phyloP scores from a whole-genome alignment of 495 filamentous ascomycete genomes.

The Parathielavia hyrcaniae region DNA sequence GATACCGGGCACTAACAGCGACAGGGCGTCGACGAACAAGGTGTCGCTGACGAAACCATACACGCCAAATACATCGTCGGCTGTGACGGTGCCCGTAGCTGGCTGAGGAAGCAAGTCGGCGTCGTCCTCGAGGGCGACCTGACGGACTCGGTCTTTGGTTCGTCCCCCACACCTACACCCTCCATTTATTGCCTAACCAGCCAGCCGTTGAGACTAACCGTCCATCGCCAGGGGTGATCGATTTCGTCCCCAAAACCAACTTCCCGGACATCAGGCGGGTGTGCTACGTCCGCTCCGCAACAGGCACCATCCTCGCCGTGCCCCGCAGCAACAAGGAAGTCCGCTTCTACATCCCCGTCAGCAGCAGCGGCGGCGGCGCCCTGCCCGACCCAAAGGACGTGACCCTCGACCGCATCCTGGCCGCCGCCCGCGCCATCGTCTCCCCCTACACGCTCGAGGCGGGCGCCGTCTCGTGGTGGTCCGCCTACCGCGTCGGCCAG shows the following conservation, averaged over 20 bases:
- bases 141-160: conserved; percentile 55
- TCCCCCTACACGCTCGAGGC: conserved; percentile 53
- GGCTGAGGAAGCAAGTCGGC: conserved; percentile 53
- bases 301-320: conserved; percentile 62
- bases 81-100: conserved; percentile 61
- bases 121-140: conserved; percentile 50
- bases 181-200: conserved; percentile 3
- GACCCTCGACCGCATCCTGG: conserved; percentile 51
- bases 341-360: conserved; percentile 63
- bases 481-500: conserved; percentile 61
- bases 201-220: conserved; percentile 19
- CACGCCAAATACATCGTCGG: conserved; percentile 61
- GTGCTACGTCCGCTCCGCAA: conserved; percentile 49
- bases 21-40: conserved; percentile 23
- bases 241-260: conserved; percentile 60
- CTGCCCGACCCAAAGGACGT: conserved; percentile 44
- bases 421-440: conserved; percentile 54
- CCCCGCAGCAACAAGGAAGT: conserved; percentile 56
- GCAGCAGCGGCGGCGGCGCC: conserved; percentile 28
- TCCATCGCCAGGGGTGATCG: conserved; percentile 45
- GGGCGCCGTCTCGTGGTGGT: conserved; percentile 30
- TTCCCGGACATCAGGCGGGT: conserved; percentile 69
- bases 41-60: conserved; percentile 37
- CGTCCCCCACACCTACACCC: conserved; percentile 1
- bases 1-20: neutral